Evolutionary conservation across 345 rosid species (phyloP).

Genomic region (Excoecaria agallocha): DNA sequence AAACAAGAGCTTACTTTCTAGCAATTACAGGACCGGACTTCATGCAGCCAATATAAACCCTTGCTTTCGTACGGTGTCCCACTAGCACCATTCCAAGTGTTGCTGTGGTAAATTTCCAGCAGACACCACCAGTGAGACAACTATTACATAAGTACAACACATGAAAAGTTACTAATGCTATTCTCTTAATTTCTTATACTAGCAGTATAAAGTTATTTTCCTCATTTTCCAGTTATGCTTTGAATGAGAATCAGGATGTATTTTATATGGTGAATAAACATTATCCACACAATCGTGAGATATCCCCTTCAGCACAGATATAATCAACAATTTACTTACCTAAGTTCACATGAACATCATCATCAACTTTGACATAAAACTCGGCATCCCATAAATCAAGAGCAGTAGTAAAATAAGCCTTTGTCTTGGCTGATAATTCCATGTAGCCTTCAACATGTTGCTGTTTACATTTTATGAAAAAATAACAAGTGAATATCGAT

Average conservation of each 20-base stretch:
- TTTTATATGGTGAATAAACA: too few species aligned
- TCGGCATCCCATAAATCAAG: conserved; percentile 85
- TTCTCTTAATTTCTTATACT: not conserved
- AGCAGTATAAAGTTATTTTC: not conserved
- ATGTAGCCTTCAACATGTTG: conserved; percentile 80
- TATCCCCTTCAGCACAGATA: too few species aligned
- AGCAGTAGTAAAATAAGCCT: conserved; percentile 69
- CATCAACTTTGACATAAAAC: conserved; percentile 93
- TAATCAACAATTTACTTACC: conserved; percentile 34
- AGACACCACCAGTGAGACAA: conserved; percentile 6
- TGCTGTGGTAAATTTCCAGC: conserved; percentile 36
- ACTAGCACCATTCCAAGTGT: conserved; percentile 58
- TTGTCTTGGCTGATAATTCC: conserved; percentile 83
- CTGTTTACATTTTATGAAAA: conserved; percentile 35
- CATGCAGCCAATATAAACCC: conserved; percentile 87
- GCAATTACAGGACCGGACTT: conserved; percentile 92
- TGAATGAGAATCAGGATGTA: too few species aligned
- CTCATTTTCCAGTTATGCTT: not conserved
- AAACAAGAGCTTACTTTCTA: conserved; percentile 47
- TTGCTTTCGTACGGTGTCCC: conserved; percentile 47
- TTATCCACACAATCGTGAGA: conserved; percentile 24
- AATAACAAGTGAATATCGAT: conserved; percentile 8
- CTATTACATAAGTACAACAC: not conserved
- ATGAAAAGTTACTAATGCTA: not conserved
- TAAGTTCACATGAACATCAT: conserved; percentile 87